phyloP scores from a whole-genome alignment of 495 filamentous ascomycete genomes.

The Ramalina intermedia region DNA sequence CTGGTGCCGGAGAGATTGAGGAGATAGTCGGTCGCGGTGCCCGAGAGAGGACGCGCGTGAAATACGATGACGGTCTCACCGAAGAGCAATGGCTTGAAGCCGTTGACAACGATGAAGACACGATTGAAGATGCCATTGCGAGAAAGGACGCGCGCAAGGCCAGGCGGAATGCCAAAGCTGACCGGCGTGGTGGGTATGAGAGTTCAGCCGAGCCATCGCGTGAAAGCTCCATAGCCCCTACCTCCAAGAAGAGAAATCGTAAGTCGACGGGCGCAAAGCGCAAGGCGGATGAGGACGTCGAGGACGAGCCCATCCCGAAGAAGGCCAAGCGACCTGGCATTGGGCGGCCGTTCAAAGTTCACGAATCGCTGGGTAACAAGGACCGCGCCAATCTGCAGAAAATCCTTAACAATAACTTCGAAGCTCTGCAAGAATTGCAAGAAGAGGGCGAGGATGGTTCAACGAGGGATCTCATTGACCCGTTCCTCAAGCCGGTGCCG shows the following conservation, averaged over 20 bases:
- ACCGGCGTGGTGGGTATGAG: constrained; percentile 46
- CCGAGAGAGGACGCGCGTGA: constrained; percentile 80
- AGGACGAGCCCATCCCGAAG: constrained; percentile 55
- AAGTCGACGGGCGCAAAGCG: constrained; percentile 70
- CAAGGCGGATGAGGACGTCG: constrained; percentile 65
- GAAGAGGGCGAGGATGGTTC: constrained; percentile 42
- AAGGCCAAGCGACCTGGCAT: constrained; percentile 56
- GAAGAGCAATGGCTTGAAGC: constrained; percentile 93
- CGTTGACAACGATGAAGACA: constrained; percentile 90
- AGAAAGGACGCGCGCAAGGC: constrained; percentile 76
- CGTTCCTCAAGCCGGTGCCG: constrained; percentile 83
- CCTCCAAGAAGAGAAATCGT: constrained; percentile 58
- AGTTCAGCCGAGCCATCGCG: constrained; percentile 62
- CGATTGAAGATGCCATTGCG: constrained; percentile 81
- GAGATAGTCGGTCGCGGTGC: constrained; percentile 75
- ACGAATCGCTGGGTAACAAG: constrained; percentile 34
- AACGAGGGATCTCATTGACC: constrained; percentile 73
- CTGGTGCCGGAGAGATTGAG: constrained; percentile 60
- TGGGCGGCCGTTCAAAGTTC: constrained; percentile 52
- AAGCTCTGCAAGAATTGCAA: constrained; percentile 69
- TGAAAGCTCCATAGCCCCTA: constrained; percentile 62
- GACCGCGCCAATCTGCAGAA: constrained; percentile 50
- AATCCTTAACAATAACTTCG: constrained; percentile 58
- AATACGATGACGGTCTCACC: constrained; percentile 93
- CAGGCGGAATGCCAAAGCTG: constrained; percentile 58